Evolutionary conservation across 2,329 filamentous ascomycete genomes (phyloP).

Genomic region (Ophiostoma ulmi): DNA sequence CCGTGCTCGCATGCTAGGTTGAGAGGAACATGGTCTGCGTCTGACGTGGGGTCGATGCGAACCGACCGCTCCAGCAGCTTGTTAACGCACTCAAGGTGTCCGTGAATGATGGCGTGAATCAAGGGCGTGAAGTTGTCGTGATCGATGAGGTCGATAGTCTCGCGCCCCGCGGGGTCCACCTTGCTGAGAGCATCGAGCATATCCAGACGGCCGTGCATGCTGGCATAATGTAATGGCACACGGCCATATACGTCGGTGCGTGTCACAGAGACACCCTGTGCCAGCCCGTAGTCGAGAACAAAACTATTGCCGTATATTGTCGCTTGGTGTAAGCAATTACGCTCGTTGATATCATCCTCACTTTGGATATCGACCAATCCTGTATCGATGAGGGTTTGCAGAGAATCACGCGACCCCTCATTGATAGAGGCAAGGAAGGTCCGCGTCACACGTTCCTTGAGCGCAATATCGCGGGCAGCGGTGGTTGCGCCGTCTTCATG

Average conservation of each 20-base stretch:
- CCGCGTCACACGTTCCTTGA: conserved; percentile 74
- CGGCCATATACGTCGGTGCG: conserved; percentile 89
- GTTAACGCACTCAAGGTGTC: conserved; percentile 73
- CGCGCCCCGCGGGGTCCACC: conserved; percentile 56
- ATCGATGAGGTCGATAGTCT: conserved; percentile 81
- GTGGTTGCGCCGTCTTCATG: conserved; percentile 28
- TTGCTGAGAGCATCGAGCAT: conserved; percentile 72
- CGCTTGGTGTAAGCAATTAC: conserved; percentile 95
- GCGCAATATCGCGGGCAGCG: conserved; percentile 45
- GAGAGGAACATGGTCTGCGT: conserved; percentile 86
- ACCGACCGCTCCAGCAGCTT: conserved; percentile 71
- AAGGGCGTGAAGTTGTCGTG: conserved; percentile 96
- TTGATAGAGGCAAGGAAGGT: conserved; percentile 87
- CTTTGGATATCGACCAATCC: conserved; percentile 83
- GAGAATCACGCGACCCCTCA: conserved; percentile 71
- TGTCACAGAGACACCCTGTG: conserved; percentile 67
- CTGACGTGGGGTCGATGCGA: conserved; percentile 78
- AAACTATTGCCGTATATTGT: conserved; percentile 83
- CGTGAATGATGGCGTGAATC: conserved; percentile 90
- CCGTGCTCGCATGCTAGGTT: conserved; percentile 95
- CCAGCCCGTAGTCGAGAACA: conserved; percentile 71
- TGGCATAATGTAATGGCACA: conserved; percentile 90
- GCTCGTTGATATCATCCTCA: conserved; percentile 95
- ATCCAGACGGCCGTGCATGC: conserved; percentile 83
- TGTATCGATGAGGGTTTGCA: conserved; percentile 73